Evolutionary conservation across 768 basidiomycete species (phyloP).

Genomic region (Panellus pusillus): DNA sequence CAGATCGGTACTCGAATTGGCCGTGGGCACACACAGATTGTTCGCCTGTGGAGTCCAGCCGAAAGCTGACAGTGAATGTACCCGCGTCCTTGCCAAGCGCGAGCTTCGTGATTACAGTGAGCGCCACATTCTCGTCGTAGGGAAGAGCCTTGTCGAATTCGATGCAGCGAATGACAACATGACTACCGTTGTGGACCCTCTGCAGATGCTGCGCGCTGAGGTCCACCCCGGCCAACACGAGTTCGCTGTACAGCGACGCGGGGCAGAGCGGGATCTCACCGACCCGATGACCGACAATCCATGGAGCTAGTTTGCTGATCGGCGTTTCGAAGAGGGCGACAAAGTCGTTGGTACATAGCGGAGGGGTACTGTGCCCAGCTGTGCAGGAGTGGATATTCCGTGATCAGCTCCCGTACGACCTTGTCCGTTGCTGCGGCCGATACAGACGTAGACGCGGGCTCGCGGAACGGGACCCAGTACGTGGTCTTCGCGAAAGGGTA

Average conservation of each 20-base stretch:
- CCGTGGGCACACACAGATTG: slow-evolving; percentile 48
- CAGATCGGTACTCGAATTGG: slow-evolving; percentile 36
- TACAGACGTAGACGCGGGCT: slow-evolving; percentile 17
- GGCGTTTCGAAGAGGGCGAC: slow-evolving; percentile 57
- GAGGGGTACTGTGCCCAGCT: slow-evolving; percentile 46
- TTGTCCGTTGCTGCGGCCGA: neutral
- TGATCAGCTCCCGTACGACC: neutral
- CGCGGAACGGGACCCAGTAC: slow-evolving; percentile 57
- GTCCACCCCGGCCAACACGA: slow-evolving; percentile 46
- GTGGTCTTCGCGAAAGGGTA: slow-evolving; percentile 60
- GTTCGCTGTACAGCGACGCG: slow-evolving; percentile 65
- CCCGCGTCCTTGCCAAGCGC: slow-evolving; percentile 38
- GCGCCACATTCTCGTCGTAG: slow-evolving; percentile 28
- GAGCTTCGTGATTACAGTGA: slow-evolving; percentile 40
- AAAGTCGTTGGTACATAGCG: slow-evolving; percentile 30
- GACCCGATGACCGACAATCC: slow-evolving; percentile 61
- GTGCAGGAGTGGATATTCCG: slow-evolving; percentile 38
- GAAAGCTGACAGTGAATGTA: slow-evolving; percentile 49
- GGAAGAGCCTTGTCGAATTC: slow-evolving; percentile 61
- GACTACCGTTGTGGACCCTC: slow-evolving; percentile 24
- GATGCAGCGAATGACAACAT: slow-evolving; percentile 43
- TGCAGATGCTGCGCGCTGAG: slow-evolving; percentile 28
- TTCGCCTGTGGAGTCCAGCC: slow-evolving; percentile 29
- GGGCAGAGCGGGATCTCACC: slow-evolving; percentile 59
- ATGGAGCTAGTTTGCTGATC: slow-evolving; percentile 39